phyloP scores from a whole-genome alignment of 345 rosid species.

The Atalantia buxifolia region DNA sequence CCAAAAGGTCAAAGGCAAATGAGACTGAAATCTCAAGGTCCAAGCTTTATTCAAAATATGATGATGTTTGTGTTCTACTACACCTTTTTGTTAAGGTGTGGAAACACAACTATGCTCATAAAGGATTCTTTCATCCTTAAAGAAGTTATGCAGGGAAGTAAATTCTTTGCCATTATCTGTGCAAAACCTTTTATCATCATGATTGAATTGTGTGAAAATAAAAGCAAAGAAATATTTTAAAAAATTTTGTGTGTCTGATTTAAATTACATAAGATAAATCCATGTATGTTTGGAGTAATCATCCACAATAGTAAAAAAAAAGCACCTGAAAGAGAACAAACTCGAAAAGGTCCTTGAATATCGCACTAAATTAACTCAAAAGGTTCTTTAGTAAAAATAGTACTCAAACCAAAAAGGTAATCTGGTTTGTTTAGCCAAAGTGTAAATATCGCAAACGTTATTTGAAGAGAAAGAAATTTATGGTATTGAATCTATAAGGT shows the following conservation, averaged over 20 bases:
- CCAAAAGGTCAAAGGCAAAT: background rate
- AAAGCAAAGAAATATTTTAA: background rate
- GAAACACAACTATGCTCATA: background rate
- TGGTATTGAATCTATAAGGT: background rate
- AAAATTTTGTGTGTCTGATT: background rate
- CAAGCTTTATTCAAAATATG: background rate
- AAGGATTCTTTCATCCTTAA: background rate
- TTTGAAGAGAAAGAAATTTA: background rate
- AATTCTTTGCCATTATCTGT: background rate
- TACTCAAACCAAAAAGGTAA: background rate
- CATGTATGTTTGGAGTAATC: background rate
- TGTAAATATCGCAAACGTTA: slow-evolving; percentile 2
- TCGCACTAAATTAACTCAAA: slow-evolving; percentile 4
- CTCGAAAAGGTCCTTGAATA: background rate
- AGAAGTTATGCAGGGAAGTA: background rate
- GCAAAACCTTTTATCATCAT: background rate
- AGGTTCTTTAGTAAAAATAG: too few species aligned
- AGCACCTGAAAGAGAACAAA: background rate
- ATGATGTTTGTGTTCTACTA: background rate
- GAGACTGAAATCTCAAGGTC: background rate
- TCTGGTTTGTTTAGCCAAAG: background rate
- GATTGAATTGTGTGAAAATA: background rate
- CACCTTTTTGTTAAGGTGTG: background rate
- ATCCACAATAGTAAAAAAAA: background rate
- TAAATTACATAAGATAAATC: background rate